Conservation (phyloP, 2,329 filamentous ascomycete genomes). For the Beauveria medogensis region DNA sequence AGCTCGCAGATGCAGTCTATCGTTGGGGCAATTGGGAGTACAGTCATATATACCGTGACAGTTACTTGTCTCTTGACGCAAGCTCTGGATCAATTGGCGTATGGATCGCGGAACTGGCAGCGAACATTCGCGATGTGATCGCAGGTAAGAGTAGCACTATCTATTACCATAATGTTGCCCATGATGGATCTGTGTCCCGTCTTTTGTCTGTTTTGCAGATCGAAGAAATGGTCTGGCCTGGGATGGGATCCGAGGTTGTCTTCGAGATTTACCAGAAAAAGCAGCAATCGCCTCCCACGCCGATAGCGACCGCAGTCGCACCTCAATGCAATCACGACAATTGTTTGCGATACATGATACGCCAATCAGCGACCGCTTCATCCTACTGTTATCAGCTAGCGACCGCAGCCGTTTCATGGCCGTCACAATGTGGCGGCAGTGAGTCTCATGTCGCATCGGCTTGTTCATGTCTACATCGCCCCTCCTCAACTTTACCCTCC, state of each 20-base stretch:
- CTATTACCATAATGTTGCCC: conserved; percentile 72
- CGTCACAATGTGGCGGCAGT: conserved; percentile 20
- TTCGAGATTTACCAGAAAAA: conserved; percentile 60
- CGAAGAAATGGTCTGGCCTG: conserved; percentile 74
- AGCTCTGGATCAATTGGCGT: conserved; percentile 59
- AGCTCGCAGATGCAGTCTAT: conserved; percentile 61
- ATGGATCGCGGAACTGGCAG: conserved; percentile 63
- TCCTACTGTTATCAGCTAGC: conserved; percentile 20
- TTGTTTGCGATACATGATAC: conserved; percentile 24
- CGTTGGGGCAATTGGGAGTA: conserved; percentile 76
- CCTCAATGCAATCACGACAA: conserved; percentile 22
- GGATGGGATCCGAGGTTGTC: conserved; percentile 71
- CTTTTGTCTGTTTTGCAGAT: conserved; percentile 64
- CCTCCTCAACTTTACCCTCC: conserved; percentile 10
- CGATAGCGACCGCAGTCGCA: conserved; percentile 15
- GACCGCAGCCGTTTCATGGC: conserved; percentile 14
- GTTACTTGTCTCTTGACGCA: conserved; percentile 51
- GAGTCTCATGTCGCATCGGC: conserved; percentile 18
- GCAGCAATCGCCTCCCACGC: conserved; percentile 6
- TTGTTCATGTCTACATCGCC: conserved; percentile 20
- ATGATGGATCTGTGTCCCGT: conserved; percentile 65
- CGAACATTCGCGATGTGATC: conserved; percentile 51
- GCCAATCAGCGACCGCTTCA: conserved; percentile 16
- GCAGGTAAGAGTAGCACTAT: conserved; percentile 29
- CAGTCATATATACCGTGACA: conserved; percentile 66